A percentile compares a stretch with the other conserved stretches of the same genome.
These are phyloP conservation scores for Daldinia childiae DNA, from an alignment of 495 filamentous ascomycete species.

Conservation along the genomic window DNA sequence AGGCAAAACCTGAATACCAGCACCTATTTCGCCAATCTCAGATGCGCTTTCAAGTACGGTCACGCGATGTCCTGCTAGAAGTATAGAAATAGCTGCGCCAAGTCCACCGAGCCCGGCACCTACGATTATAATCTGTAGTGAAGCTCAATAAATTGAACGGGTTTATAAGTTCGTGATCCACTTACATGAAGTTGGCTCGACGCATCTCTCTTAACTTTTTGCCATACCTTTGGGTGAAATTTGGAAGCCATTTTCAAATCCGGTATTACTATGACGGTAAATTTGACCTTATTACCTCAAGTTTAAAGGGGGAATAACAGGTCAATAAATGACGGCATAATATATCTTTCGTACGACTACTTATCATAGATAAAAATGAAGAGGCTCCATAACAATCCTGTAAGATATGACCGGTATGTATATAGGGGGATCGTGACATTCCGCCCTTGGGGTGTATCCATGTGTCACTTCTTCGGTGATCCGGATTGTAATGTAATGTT, in stretches of 20 bases:
- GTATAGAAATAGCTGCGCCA: slow-evolving; percentile 68
- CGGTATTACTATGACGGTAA: neutral
- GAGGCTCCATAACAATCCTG: neutral
- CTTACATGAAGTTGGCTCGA: slow-evolving; percentile 38
- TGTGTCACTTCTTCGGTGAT: neutral
- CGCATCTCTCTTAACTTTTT: slow-evolving; percentile 33
- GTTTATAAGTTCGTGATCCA: neutral
- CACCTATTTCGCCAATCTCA: slow-evolving; percentile 68
- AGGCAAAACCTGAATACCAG: slow-evolving; percentile 68
- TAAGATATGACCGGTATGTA: neutral
- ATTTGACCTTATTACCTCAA: neutral
- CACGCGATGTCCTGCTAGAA: slow-evolving; percentile 68
- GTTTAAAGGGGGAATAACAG: neutral
- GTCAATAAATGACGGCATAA: neutral
- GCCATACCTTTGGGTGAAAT: slow-evolving; percentile 20
- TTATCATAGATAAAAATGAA: neutral
- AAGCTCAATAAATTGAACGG: slow-evolving; percentile 13
- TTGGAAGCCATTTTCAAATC: slow-evolving; percentile 26
- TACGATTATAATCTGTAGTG: slow-evolving; percentile 62
- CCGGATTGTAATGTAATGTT: neutral
- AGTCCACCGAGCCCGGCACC: slow-evolving; percentile 77
- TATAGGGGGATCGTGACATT: neutral
- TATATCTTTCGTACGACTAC: neutral
- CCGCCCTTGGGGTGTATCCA: neutral
- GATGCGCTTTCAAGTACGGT: slow-evolving; percentile 69